Percentiles rank a stretch among this genome's conserved stretches.
Conservation (phyloP, 257 asterid genomes). For the Jacaranda mimosifolia region DNA sequence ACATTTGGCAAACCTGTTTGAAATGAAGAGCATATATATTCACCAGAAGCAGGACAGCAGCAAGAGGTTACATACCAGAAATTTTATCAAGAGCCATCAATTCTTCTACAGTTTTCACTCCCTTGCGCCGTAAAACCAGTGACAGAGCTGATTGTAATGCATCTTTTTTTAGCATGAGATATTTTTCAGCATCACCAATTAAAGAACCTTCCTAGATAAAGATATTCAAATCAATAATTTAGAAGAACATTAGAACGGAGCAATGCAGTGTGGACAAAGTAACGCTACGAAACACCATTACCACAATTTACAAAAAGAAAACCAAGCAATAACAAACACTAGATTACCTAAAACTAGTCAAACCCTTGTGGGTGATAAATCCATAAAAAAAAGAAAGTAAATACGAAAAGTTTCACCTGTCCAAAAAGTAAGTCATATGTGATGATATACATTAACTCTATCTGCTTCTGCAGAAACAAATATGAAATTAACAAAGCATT, state of each 20-base stretch:
- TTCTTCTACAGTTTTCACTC: conserved; percentile 64
- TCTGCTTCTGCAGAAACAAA: conserved; percentile 73
- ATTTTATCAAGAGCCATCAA: conserved; percentile 63
- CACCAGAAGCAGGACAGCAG: conserved; percentile 19
- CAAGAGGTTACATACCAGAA: conserved; percentile 53
- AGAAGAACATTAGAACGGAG: conserved; percentile 25
- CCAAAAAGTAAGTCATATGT: conserved; percentile 87
- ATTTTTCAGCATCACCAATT: conserved; percentile 89
- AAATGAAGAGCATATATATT: background rate
- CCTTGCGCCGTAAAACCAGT: conserved; percentile 56
- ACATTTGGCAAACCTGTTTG: background rate
- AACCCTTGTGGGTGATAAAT: background rate
- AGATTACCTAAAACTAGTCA: background rate
- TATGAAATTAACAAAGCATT: conserved; percentile 12
- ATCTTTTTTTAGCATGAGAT: conserved; percentile 64
- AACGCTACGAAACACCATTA: background rate
- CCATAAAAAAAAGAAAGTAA: background rate
- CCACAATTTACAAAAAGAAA: conserved; percentile 6
- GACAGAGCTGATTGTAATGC: conserved; percentile 67
- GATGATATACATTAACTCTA: conserved; percentile 70
- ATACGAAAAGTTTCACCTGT: conserved; percentile 54
- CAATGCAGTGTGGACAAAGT: conserved; percentile 23
- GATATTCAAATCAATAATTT: conserved; percentile 4
- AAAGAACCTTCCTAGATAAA: conserved; percentile 61
- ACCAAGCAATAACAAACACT: background rate